Evolutionary conservation across 345 rosid genomes (phyloP), one percentile per base, ranked within the genome.

Genomic region (Salix arbutifolia): DNA sequence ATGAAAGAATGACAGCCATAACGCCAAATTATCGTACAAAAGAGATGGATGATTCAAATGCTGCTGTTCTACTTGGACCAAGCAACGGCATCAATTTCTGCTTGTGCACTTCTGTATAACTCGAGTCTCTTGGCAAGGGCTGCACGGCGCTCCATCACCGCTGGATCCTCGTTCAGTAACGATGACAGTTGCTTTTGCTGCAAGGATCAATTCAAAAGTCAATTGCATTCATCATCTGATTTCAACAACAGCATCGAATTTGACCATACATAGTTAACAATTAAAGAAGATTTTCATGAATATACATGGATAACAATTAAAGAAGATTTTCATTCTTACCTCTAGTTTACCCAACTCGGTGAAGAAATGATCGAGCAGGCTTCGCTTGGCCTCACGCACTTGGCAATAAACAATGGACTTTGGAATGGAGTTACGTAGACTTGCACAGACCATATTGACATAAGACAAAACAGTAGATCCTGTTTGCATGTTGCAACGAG

Each of bases 301-400:
- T 5, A 21, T 1, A 3, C 14, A 3, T 1, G 28, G 21, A 37
- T 1, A 42, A 28, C 40, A 31, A 56, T 13, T 14, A 18, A 25
- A 1, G 18, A 38, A 16, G 40, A 61, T 60, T 14, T 33, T 13
- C 50, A 16, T 68, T 74, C 85, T 79, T 67, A 96, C 99, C 81
- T 94, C 99, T 91, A 96, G 79, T 87, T 90, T 88, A 44, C 99
- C 99, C 72, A 96, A 84, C 52, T 96, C 99, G 0, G 94, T 89
- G 85, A 88, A 96, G 92, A 93, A 96, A 84, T 86, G 92, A 76
- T 96, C 99, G 0, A 96, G 97, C 70, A 96, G 89, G 88, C 97
- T 86, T 71, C 97, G 83, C 72, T 94, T 96, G 46, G 99, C 99
- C 82, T 93, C 99, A n/a, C 99, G 94, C 58, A 94, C 98, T 94